Percentiles rank a stretch among this genome's conserved stretches.
phyloP scores from a whole-genome alignment of 2,329 filamentous ascomycete species.

The Diaporthe caulivora region DNA sequence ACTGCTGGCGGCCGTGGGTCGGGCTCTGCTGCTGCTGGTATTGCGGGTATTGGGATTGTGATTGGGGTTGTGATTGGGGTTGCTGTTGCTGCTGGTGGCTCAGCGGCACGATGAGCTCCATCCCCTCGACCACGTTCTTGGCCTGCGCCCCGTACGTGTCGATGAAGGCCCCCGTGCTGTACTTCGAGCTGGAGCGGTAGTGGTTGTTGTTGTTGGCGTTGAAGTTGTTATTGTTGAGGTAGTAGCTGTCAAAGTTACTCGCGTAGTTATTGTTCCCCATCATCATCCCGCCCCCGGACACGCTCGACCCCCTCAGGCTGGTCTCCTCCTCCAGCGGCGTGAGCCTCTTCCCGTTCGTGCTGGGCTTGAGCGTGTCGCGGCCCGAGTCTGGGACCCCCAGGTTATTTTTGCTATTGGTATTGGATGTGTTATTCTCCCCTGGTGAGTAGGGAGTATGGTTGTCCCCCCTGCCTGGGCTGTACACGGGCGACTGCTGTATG shows the following conservation, averaged over 20 bases:
- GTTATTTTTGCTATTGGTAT: too few species aligned
- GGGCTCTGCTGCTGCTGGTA: not conserved
- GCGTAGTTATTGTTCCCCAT: constrained; percentile 4
- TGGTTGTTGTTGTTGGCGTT: not conserved
- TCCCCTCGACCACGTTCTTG: constrained; percentile 3
- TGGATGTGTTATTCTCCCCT: not conserved
- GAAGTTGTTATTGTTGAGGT: not conserved
- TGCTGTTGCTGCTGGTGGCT: constrained; percentile 1
- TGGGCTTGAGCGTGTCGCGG: constrained; percentile 24
- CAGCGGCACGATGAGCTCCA: constrained; percentile 25
- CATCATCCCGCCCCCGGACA: not conserved
- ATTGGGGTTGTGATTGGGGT: not conserved
- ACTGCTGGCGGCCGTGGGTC: constrained; percentile 4
- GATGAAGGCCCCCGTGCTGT: constrained; percentile 8
- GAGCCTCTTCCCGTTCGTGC: constrained; percentile 23
- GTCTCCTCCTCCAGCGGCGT: constrained; percentile 26
- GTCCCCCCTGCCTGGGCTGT: not conserved
- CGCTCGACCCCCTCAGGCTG: constrained; percentile 16
- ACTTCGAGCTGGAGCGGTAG: constrained; percentile 8
- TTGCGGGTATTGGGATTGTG: not conserved
- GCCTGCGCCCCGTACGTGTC: constrained; percentile 12
- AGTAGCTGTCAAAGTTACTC: not conserved
- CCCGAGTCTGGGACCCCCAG: not conserved
- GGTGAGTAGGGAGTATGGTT: not conserved
- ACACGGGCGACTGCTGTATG: constrained; percentile 10